Conservation (phyloP, 2,329 filamentous ascomycete species). For the Aspergillus pseudonomiae region DNA sequence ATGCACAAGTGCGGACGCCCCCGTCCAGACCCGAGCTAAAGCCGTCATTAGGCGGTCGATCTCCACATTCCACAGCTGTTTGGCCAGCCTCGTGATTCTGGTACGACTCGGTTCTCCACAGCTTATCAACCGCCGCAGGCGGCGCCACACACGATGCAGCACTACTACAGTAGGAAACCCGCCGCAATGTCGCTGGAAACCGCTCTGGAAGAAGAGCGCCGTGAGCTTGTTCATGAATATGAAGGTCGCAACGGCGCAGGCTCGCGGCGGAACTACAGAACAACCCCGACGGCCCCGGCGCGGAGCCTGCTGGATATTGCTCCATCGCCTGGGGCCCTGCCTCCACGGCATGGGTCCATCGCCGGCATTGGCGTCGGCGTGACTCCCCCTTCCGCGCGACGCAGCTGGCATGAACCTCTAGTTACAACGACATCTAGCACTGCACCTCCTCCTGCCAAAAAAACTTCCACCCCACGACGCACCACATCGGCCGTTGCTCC, state of each 20-base stretch:
- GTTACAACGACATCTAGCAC: constrained; percentile 14
- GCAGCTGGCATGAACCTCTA: constrained; percentile 28
- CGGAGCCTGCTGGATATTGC: constrained; percentile 69
- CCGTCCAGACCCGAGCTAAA: constrained; percentile 2
- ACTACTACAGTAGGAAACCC: constrained; percentile 28
- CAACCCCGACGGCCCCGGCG: not conserved
- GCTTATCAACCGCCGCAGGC: constrained; percentile 28
- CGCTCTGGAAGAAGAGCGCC: constrained; percentile 74
- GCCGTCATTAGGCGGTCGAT: constrained; percentile 9
- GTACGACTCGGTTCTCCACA: constrained; percentile 26
- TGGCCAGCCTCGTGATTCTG: constrained; percentile 15
- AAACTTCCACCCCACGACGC: constrained; percentile 8
- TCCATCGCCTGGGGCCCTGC: constrained; percentile 50
- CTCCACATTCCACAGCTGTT: constrained; percentile 21
- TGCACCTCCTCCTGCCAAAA: not conserved
- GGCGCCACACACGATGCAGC: constrained; percentile 24
- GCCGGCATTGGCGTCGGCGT: constrained; percentile 42
- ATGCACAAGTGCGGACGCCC: not conserved
- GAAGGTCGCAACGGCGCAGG: constrained; percentile 49
- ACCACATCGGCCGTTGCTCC: constrained; percentile 22
- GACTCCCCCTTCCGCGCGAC: constrained; percentile 32
- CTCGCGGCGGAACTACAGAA: constrained; percentile 5
- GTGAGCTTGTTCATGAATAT: constrained; percentile 71
- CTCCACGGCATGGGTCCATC: constrained; percentile 41
- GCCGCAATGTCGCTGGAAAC: constrained; percentile 73